A percentile compares a stretch with the other conserved stretches of the same genome.
Evolutionary conservation across 768 basidiomycete species (phyloP).

Genomic region (Leccinum boreale): DNA sequence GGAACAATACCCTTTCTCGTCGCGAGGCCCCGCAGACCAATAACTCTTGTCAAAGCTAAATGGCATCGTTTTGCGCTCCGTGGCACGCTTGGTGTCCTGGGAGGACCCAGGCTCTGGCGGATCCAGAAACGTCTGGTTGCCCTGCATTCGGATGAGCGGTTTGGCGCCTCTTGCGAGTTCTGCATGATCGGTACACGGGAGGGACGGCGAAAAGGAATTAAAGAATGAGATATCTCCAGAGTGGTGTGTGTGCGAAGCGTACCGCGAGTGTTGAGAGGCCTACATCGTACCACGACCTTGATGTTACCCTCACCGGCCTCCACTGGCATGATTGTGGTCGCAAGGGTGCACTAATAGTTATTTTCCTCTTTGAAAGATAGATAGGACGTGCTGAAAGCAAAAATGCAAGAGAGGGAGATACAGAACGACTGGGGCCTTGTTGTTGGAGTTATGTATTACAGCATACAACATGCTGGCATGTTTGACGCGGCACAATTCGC

Average conservation of each 20-base stretch:
- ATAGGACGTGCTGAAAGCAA: conserved; percentile 3
- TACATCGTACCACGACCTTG: conserved; percentile 93
- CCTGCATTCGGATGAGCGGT: conserved; percentile 90
- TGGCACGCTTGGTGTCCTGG: conserved; percentile 74
- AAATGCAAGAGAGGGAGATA: conserved; percentile 2
- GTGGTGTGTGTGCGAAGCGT: conserved; percentile 28
- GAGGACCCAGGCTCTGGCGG: conserved; percentile 76
- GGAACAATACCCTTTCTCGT: conserved; percentile 88
- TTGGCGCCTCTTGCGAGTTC: conserved; percentile 94
- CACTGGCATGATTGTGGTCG: conserved; percentile 45
- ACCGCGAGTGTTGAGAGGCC: conserved; percentile 95
- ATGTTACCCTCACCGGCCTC: conserved; percentile 85
- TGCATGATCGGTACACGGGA: conserved; percentile 31
- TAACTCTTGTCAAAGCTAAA: conserved; percentile 98
- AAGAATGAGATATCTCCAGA: conserved; percentile 1
- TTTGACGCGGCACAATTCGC: conserved; percentile 19
- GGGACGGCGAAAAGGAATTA: background rate
- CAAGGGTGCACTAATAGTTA: conserved; percentile 14
- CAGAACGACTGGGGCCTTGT: conserved; percentile 2
- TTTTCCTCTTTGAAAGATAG: conserved; percentile 14
- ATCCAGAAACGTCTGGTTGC: conserved; percentile 89
- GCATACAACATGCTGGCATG: conserved; percentile 6
- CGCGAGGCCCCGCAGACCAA: conserved; percentile 90
- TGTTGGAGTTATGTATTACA: conserved; percentile 2
- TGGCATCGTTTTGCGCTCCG: conserved; percentile 83